Conservation (phyloP, 2,329 filamentous ascomycete genomes). For the Pseudopithomyces chartarum region DNA sequence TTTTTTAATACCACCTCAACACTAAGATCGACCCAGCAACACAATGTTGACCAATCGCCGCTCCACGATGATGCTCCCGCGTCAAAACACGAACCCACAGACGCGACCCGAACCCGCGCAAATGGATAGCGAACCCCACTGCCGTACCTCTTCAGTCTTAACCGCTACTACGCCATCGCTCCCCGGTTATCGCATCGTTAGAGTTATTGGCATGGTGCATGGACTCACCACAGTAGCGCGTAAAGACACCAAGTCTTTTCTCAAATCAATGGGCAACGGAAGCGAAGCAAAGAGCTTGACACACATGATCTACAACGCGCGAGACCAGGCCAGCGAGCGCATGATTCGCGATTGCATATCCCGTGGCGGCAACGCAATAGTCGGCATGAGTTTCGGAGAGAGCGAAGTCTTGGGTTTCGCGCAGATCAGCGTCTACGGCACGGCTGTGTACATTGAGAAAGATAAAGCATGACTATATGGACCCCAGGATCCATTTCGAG, state of each 20-base stretch:
- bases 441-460: conserved; percentile 38
- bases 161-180: conserved; percentile 33
- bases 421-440: conserved; percentile 39
- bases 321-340: conserved; percentile 41
- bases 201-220: conserved; percentile 36
- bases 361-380: conserved; percentile 38
- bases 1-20: background rate
- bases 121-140: conserved; percentile 32
- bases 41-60: conserved; percentile 44
- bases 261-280: conserved; percentile 36
- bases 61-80: conserved; percentile 40
- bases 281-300: conserved; percentile 40
- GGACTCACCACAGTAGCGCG: conserved; percentile 38
- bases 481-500: conserved; percentile 8
- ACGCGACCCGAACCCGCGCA: conserved; percentile 13
- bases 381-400: conserved; percentile 37
- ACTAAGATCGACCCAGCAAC: background rate
- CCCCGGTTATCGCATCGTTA: conserved; percentile 32
- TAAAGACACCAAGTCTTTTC: conserved; percentile 41
- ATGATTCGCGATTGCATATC: conserved; percentile 39
- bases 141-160: conserved; percentile 33
- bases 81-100: conserved; percentile 19
- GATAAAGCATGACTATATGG: conserved; percentile 15
- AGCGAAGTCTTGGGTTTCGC: conserved; percentile 41
- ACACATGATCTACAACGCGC: conserved; percentile 36